phyloP scores from a whole-genome alignment of 257 asterid species.

The Penstemon newberryi region DNA sequence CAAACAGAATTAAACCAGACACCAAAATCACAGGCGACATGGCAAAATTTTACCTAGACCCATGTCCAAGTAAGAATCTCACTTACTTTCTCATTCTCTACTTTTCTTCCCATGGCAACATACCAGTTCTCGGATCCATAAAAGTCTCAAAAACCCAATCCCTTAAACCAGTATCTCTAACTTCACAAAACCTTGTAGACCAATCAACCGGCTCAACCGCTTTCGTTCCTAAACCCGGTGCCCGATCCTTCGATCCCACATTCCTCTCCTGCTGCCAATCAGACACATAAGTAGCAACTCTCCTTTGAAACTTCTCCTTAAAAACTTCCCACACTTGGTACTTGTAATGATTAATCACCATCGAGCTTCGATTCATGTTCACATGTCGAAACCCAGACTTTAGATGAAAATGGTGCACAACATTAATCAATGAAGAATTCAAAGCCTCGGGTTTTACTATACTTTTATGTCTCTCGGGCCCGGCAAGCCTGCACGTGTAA shows the following conservation, averaged over 20 bases:
- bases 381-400: slow-evolving; percentile 37
- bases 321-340: slow-evolving; percentile 90
- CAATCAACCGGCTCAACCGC: slow-evolving; percentile 71
- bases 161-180: slow-evolving; percentile 55
- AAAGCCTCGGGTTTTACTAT: slow-evolving; percentile 64
- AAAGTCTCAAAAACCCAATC: slow-evolving; percentile 41
- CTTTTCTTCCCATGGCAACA: slow-evolving; percentile 65
- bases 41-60: no score
- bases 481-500: slow-evolving; percentile 62
- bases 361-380: slow-evolving; percentile 32
- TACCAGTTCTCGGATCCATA: slow-evolving; percentile 40
- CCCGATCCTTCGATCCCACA: slow-evolving; percentile 66
- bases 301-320: slow-evolving; percentile 65
- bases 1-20: no score
- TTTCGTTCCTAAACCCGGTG: slow-evolving; percentile 74
- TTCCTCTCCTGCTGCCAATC: slow-evolving; percentile 74
- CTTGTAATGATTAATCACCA: slow-evolving; percentile 80
- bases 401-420: slow-evolving; percentile 73
- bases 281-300: slow-evolving; percentile 78
- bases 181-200: slow-evolving; percentile 66
- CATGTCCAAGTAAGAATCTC: background rate
- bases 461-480: slow-evolving; percentile 82
- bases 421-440: slow-evolving; percentile 49
- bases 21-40: no score
- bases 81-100: slow-evolving; percentile 3